Evolutionary conservation across 495 filamentous ascomycete species (phyloP).

Genomic region (Penicillium silybi): DNA sequence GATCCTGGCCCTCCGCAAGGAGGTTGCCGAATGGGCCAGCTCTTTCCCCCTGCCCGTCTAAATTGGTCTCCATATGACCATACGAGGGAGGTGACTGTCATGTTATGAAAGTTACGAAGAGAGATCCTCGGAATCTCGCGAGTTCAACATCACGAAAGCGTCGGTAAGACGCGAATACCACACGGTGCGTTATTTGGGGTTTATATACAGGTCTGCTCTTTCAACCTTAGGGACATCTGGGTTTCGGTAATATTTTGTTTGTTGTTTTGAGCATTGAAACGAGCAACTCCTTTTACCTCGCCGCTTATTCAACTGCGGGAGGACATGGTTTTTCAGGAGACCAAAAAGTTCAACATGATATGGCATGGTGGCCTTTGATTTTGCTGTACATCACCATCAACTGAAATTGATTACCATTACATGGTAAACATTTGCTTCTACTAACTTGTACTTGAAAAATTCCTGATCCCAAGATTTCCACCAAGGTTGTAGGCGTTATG

Average conservation of each 20-base stretch:
- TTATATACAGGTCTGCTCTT: conserved; percentile 46
- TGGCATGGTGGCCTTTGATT: conserved; percentile 18
- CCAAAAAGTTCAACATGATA: conserved; percentile 36
- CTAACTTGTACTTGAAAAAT: not conserved
- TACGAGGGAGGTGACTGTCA: conserved; percentile 4
- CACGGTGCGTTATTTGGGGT: conserved; percentile 40
- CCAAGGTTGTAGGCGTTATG: not conserved
- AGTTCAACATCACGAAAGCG: conserved; percentile 32
- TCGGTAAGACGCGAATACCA: conserved; percentile 22
- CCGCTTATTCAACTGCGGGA: conserved; percentile 39
- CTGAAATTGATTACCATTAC: conserved; percentile 11
- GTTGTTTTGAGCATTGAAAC: conserved; percentile 27
- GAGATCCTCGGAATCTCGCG: conserved; percentile 19
- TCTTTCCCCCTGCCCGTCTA: conserved; percentile 89
- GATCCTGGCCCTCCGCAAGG: conserved; percentile 79
- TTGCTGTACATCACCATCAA: conserved; percentile 14
- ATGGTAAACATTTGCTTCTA: not conserved
- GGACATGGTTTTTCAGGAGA: conserved; percentile 31
- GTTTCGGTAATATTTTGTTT: conserved; percentile 30
- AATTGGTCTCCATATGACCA: conserved; percentile 13
- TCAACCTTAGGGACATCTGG: conserved; percentile 47
- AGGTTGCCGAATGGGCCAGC: conserved; percentile 83
- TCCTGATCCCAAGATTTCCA: not conserved
- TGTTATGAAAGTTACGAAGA: conserved; percentile 23
- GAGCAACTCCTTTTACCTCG: conserved; percentile 29